Conservation (phyloP, 441 rosid genomes). For the Eutrema salsugineum region DNA sequence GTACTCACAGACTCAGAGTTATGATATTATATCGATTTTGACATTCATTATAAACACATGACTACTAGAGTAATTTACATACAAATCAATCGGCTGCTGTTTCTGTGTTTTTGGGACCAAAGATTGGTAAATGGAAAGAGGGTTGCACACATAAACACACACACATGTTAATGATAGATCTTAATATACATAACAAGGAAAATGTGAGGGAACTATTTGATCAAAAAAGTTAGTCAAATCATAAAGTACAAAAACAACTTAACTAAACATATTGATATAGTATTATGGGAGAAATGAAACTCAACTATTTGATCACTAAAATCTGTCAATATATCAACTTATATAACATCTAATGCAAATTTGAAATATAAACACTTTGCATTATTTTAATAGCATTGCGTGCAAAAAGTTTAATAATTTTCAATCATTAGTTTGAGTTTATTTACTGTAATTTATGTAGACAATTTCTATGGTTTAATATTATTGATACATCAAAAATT, state of each 20-base stretch:
- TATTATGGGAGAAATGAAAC: too few species aligned
- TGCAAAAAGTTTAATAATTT: slow-evolving; percentile 14
- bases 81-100: too few species aligned
- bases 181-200: too few species aligned
- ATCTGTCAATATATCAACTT: not conserved
- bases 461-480: not conserved
- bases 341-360: not conserved
- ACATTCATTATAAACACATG: not conserved
- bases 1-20: slow-evolving; percentile 1
- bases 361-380: not conserved
- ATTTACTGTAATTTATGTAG: not conserved
- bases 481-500: not conserved
- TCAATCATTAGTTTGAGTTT: slow-evolving; percentile 19
- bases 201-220: not conserved
- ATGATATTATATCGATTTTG: not conserved
- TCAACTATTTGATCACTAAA: not conserved
- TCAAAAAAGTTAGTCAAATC: not conserved
- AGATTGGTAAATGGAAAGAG: too few species aligned
- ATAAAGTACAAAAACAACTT: too few species aligned
- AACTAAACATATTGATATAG: too few species aligned
- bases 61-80: not conserved
- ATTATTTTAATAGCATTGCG: not conserved
- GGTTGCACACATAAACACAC: too few species aligned
- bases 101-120: too few species aligned
- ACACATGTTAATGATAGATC: too few species aligned